Conservation (phyloP, 129 eudicot species). For the Helichrysum umbraculigerum region DNA sequence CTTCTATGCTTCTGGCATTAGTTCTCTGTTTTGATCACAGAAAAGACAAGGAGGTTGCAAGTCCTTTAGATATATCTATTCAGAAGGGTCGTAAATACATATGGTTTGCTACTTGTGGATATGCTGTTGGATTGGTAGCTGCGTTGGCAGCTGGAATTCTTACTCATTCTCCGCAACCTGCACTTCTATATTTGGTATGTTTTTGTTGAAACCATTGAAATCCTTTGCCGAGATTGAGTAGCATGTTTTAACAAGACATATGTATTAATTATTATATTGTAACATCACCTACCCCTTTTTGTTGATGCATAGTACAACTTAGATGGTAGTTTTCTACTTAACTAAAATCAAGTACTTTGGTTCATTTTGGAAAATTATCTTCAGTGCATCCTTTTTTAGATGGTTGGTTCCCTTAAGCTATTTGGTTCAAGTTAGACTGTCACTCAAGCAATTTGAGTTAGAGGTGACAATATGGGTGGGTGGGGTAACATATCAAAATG, state of each 20-base stretch:
- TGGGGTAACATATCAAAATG: not conserved
- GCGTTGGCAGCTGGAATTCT: slow-evolving; percentile 92
- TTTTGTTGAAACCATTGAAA: not conserved
- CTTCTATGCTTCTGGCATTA: slow-evolving; percentile 95
- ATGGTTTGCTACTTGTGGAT: slow-evolving; percentile 80
- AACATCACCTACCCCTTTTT: not conserved
- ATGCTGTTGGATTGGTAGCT: slow-evolving; percentile 71
- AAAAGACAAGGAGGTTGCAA: slow-evolving; percentile 53
- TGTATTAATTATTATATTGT: not conserved
- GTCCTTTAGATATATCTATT: slow-evolving; percentile 52
- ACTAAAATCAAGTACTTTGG: slow-evolving; percentile 4
- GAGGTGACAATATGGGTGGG: not conserved
- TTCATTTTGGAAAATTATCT: slow-evolving; percentile 12
- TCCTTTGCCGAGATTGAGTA: not conserved
- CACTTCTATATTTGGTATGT: slow-evolving; percentile 89
- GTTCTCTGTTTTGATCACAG: slow-evolving; percentile 88
- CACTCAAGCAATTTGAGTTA: not conserved
- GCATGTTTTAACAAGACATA: not conserved
- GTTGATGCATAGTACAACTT: not conserved
- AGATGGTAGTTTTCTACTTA: not conserved
- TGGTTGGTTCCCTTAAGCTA: not conserved
- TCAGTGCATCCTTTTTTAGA: not conserved
- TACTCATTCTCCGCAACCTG: slow-evolving; percentile 95
- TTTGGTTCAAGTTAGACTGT: slow-evolving; percentile 7
- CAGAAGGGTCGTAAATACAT: slow-evolving; percentile 75